Evolutionary conservation across 1,139 yeast species (phyloP).

Genomic region (Hyphopichia fennica): DNA sequence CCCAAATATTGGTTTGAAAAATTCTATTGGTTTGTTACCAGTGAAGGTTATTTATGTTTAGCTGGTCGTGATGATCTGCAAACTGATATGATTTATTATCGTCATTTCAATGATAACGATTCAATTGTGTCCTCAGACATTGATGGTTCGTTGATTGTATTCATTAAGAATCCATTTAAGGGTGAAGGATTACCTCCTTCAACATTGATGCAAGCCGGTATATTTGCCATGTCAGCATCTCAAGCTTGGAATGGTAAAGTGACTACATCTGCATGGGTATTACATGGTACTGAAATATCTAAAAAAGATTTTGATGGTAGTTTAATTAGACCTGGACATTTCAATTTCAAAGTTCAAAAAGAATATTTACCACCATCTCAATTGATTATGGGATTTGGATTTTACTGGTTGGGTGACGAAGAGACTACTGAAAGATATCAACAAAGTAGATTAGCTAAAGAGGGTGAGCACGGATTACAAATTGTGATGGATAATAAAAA

Average conservation of each 20-base stretch:
- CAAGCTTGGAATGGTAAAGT: constrained; percentile 89
- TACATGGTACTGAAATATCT: constrained; percentile 62
- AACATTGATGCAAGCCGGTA: constrained; percentile 87
- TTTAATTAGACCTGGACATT: constrained; percentile 62
- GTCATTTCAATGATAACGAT: constrained; percentile 75
- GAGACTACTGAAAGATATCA: constrained; percentile 46
- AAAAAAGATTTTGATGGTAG: constrained; percentile 68
- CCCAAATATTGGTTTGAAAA: constrained; percentile 91
- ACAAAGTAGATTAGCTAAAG: constrained; percentile 34
- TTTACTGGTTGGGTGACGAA: constrained; percentile 71
- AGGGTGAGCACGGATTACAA: constrained; percentile 48
- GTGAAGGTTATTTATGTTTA: constrained; percentile 83
- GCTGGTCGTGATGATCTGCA: constrained; percentile 88
- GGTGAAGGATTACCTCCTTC: constrained; percentile 74
- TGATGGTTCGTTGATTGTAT: constrained; percentile 72
- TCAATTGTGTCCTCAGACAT: constrained; percentile 72
- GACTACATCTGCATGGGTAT: constrained; percentile 82
- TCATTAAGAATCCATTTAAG: constrained; percentile 72
- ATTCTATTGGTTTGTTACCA: constrained; percentile 86
- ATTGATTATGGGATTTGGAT: constrained; percentile 85
- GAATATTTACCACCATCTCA: constrained; percentile 77
- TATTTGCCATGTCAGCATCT: constrained; percentile 76
- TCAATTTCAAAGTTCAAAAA: constrained; percentile 58
- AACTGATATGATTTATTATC: constrained; percentile 76
- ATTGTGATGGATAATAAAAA: constrained; percentile 39